Conservation (phyloP, 2,329 filamentous ascomycete genomes). For the Arachnomyces sp. region DNA sequence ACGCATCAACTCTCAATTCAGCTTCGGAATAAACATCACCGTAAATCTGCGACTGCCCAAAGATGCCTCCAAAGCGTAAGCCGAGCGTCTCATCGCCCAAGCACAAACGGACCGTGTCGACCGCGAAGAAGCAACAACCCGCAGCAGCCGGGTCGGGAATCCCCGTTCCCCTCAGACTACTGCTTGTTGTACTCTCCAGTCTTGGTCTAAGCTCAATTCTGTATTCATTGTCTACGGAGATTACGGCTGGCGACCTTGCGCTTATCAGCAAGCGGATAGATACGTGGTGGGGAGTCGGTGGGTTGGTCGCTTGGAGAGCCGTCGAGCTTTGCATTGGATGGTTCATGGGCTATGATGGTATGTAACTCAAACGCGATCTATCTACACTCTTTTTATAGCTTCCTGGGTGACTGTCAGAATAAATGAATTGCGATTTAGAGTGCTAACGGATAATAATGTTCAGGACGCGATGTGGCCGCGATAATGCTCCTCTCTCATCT, state of each 20-base stretch:
- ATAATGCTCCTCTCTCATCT: slow-evolving; percentile 65
- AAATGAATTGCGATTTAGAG: slow-evolving; percentile 2
- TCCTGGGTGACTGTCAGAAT: background rate
- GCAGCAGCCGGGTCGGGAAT: too few relatives aligned
- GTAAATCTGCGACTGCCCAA: background rate
- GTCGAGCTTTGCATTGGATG: slow-evolving; percentile 65
- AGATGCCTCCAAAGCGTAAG: background rate
- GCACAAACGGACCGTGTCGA: too few relatives aligned
- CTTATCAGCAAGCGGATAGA: slow-evolving; percentile 58
- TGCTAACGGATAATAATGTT: background rate
- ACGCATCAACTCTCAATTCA: too few relatives aligned
- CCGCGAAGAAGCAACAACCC: too few relatives aligned
- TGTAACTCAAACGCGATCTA: slow-evolving; percentile 7
- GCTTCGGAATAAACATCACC: too few relatives aligned
- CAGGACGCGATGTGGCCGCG: slow-evolving; percentile 58
- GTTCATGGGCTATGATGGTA: slow-evolving; percentile 62
- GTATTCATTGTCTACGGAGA: slow-evolving; percentile 54
- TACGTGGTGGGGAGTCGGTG: slow-evolving; percentile 54
- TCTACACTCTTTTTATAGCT: too few relatives aligned
- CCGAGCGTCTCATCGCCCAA: background rate
- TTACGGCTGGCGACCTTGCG: slow-evolving; percentile 59
- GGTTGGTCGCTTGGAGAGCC: slow-evolving; percentile 49
- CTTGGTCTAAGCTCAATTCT: slow-evolving; percentile 58
- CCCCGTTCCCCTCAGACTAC: too few relatives aligned
- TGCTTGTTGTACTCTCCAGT: slow-evolving; percentile 40